A percentile compares a stretch with the other conserved stretches of the same genome.
Evolutionary conservation across 169 alveolate species (phyloP).

Genomic region (Babesia caballi): DNA sequence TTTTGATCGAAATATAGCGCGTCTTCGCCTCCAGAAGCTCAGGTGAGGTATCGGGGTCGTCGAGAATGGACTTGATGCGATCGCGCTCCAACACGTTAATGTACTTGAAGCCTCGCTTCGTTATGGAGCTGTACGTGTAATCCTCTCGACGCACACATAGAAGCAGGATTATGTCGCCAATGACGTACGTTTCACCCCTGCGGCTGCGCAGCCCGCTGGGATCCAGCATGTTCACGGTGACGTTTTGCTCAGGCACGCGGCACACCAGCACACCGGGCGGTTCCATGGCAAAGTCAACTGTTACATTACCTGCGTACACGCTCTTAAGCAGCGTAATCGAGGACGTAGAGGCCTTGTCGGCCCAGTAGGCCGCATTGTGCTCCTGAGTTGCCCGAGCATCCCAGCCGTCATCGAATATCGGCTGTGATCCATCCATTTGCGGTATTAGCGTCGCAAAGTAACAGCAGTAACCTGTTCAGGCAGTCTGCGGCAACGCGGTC

Average conservation of each 20-base stretch:
- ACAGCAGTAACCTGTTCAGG: too few species aligned
- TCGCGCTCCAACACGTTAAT: constrained; percentile 72
- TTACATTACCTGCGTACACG: neutral
- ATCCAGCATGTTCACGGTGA: constrained; percentile 42
- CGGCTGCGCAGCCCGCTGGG: constrained; percentile 60
- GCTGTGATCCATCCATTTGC: constrained; percentile 42
- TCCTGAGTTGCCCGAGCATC: constrained; percentile 21
- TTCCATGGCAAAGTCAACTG: constrained; percentile 31
- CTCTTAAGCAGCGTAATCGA: constrained; percentile 34
- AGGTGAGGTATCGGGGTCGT: constrained; percentile 53
- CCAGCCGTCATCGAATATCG: constrained; percentile 51
- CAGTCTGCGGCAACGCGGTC: too few species aligned
- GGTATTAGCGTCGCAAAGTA: too few species aligned
- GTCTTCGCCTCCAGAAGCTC: constrained; percentile 48
- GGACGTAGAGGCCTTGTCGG: constrained; percentile 15
- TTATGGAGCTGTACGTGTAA: constrained; percentile 70
- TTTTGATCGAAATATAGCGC: constrained; percentile 23
- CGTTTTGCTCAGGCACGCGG: constrained; percentile 48
- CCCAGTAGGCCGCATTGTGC: constrained; percentile 33
- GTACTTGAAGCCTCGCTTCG: constrained; percentile 73
- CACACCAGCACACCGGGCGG: constrained; percentile 41
- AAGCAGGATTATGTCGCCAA: constrained; percentile 46
- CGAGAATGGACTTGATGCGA: constrained; percentile 65
- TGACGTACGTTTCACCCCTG: constrained; percentile 52
- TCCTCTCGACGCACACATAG: constrained; percentile 41